Base-by-base conservation (phyloP, 2,329 filamentous ascomycete genomes). In the Coniochaeta sp. region DNA sequence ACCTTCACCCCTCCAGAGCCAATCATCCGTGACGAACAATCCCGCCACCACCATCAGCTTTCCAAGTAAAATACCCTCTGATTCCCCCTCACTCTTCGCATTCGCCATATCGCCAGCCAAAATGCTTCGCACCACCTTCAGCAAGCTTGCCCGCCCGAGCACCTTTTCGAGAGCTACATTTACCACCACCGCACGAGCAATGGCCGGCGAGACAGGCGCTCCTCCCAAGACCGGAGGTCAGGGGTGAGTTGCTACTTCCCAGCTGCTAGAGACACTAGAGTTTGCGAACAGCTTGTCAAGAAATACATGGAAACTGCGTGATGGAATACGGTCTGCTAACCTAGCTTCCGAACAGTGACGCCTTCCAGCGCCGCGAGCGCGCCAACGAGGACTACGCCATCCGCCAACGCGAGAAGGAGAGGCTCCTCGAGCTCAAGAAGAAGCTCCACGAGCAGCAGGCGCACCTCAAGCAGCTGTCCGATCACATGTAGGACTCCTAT, bases 311-410 rank as follows among this genome's bases (percentile, higher is more conserved):
- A 31, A 47, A 26, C 19, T 26, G 12, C 28, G 36, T 2, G 44
- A 59, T 14, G 34, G 12, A 12, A 55, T 9, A 34, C 19, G 33
- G 24, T 17, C n/a, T 28, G 60, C 60, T 58, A 57, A 63, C 60
- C 63, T 22, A 58, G 19, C 36, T 55, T 56, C 58, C 34, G 19
- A 40, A 16, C 28, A 96, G 93, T 68, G 93, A 99, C 73, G 86
- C 91, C 61, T 99, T 97, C 85, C 91, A 88, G 79, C 89, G 89
- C 79, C 91, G 95, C 69, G 95, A 99, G 79, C 85, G 88, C 73
- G 93, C 93, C 67, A 83, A 80, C 73, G 95, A 98, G 80, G 88
- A 92, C 74, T 85, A 85, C 68, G 90, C 89, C 77, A 92, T 99
- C 78, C 86, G 86, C 70, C 81, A 89, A 79, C 90, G 92, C 73